Base-by-base conservation (phyloP, 2,329 filamentous ascomycete genomes). In the Sporothrix curviconia region DNA sequence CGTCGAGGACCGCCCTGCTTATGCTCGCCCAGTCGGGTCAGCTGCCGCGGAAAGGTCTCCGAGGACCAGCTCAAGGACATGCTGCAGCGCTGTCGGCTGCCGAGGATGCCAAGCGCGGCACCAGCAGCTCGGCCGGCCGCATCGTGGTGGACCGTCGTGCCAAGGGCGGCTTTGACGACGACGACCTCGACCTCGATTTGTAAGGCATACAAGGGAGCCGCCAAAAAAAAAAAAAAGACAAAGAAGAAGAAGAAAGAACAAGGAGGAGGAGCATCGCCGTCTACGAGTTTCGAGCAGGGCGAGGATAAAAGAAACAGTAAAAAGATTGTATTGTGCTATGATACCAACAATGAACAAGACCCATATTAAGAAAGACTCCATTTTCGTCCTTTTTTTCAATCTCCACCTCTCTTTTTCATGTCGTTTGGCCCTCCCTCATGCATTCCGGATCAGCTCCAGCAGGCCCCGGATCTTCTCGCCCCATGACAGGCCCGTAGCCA, bases 11-110 rank as follows among this genome's bases (percentile, higher is more conserved):
- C 77, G 92, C 52, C n/a, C 82, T 99, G 57, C 92, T 99, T 72
- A 91, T 87, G 84, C 82, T 99, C 58, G 92, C 94, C 59, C 84
- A 91, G 67, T 83, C 86, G 24, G 92, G 92, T 24, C 94, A 97
- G 77, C 78, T 99, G 66, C 79, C n/a, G 90, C 56, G 76, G 83
- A 61, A 95, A 96, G 71, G 90, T 99, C 47, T 92, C 88, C 1
- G 94, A 99, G 74, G 85, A 86, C 50, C 92, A 97, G 76, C 79
- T 99, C 67, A 96, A 97, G 78, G 90, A 95, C 64, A 79, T 99
- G 58, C 75, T 99, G 64, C 87, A 95, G 64, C 79, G 97, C 54
- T 99, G 62, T 88, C 85, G 62, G 90, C 90, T 15, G 83, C 96
- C 59, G 86, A 90, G 24, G 91, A 96, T 68, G 87, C 83, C 64